These are phyloP conservation scores for Botrytis hyacinthi DNA, from an alignment of 2,329 filamentous ascomycete genomes.

Conservation along the genomic window DNA sequence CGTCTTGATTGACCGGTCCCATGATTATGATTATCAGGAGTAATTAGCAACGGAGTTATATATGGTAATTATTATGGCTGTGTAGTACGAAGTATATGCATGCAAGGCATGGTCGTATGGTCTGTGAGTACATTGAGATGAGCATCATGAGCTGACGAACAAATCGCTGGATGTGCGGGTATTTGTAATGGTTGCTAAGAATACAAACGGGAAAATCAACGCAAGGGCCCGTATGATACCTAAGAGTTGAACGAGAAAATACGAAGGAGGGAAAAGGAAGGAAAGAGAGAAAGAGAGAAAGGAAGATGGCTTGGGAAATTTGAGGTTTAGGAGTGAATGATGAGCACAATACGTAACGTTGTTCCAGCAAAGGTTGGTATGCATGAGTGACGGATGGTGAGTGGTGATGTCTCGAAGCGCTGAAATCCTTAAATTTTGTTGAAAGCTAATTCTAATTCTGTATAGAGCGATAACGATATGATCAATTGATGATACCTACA, in stretches of 20 bases:
- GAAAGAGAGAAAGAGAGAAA: background rate
- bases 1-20: background rate
- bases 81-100: background rate
- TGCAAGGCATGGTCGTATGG: background rate
- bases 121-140: slow-evolving; percentile 8
- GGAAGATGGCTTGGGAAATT: background rate
- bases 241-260: background rate
- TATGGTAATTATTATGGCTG: background rate
- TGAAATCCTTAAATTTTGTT: background rate
- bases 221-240: slow-evolving; percentile 11
- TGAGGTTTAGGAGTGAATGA: background rate
- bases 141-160: too few relatives aligned
- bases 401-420: background rate
- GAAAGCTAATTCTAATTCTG: background rate
- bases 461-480: background rate
- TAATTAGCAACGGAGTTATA: background rate
- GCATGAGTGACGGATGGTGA: background rate
- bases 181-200: slow-evolving; percentile 10
- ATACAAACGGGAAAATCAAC: background rate
- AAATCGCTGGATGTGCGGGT: slow-evolving; percentile 7
- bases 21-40: slow-evolving; percentile 2
- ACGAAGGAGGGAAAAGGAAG: background rate
- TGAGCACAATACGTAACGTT: background rate
- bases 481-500: background rate
- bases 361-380: background rate